phyloP scores from a whole-genome alignment of 2,329 filamentous ascomycete species.

The Cercospora citrullina region DNA sequence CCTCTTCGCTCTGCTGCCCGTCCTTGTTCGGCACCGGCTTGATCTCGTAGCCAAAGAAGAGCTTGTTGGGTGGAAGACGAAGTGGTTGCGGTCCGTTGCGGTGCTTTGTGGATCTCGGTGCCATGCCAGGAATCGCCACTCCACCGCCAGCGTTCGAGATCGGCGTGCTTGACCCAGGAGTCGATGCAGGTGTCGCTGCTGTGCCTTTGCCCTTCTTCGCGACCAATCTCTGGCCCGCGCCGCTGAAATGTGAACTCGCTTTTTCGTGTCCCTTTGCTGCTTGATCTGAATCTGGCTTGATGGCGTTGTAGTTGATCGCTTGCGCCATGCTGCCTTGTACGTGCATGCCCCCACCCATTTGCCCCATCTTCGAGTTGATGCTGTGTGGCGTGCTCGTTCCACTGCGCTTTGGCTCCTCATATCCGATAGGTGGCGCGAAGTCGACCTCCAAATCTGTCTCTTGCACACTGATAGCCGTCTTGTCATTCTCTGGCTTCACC shows the following conservation, averaged over 20 bases:
- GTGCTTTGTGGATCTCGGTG: slow-evolving; percentile 42
- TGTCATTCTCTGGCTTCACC: slow-evolving; percentile 82
- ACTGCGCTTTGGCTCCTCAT: slow-evolving; percentile 78
- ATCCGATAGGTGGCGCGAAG: slow-evolving; percentile 90
- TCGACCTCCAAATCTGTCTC: slow-evolving; percentile 97
- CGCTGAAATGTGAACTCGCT: slow-evolving; percentile 74
- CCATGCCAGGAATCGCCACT: slow-evolving; percentile 38
- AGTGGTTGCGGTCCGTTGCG: slow-evolving; percentile 84
- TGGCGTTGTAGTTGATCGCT: slow-evolving; percentile 92
- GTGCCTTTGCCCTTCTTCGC: slow-evolving; percentile 75
- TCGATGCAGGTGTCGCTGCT: slow-evolving; percentile 30
- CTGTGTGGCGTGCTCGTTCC: slow-evolving; percentile 87
- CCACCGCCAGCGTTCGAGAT: slow-evolving; percentile 55
- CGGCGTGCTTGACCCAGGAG: slow-evolving; percentile 52
- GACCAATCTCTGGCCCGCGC: slow-evolving; percentile 77
- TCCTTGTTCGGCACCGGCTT: slow-evolving; percentile 82
- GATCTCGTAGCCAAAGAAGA: slow-evolving; percentile 95
- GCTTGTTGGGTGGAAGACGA: slow-evolving; percentile 78
- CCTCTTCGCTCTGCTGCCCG: slow-evolving; percentile 61
- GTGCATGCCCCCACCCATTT: slow-evolving; percentile 72
- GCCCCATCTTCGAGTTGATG: slow-evolving; percentile 51
- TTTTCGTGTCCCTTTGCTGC: slow-evolving; percentile 63
- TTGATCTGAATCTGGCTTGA: slow-evolving; percentile 73
- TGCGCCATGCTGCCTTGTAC: slow-evolving; percentile 93
- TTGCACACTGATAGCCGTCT: slow-evolving; percentile 84